Evolutionary conservation across 805 yeast genomes (phyloP), one percentile per base, ranked within the genome.

Genomic region (Kodamaea laetipori): DNA sequence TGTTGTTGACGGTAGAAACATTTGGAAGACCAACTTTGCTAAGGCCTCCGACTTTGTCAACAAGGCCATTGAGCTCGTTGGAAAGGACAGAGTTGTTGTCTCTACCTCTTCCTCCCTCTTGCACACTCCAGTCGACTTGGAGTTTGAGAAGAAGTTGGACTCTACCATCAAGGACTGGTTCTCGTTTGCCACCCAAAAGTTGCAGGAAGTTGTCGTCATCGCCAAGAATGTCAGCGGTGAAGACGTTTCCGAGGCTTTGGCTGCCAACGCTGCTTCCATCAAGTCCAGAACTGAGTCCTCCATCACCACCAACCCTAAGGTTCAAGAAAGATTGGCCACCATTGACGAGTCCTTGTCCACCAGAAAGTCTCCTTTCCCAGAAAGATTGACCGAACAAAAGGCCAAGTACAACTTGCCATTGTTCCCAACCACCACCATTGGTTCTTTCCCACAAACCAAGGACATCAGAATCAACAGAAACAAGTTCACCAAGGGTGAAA

Each of bases 381-480:
- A 71, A 56, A 88, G 99, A 80, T 81, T 88, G 65, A 84, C 76
- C 58, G 90, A 82, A 60, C 99, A 94, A 80, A 80, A 87, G 78
- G 75, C 72, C 60, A 77, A 82, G 67, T 87, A 86, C 80, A 86
- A 94, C 80, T 80, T 94, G 71, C 99, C 99, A 60, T 77, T 87
- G 66, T 94, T 94, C 96, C 99, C 99, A 76, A 94, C 99, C 69
- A 94, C 99, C 71, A 94, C 99, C 63, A 94, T 94, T 73, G 99
- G 99, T 74, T 94, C 99, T 54, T 94, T 94, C 97, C 99, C 99
- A 63, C 99, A 94, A 82, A 94, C 99, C 73, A 89, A 90, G 81
- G 99, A 94, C 73, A 94, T 94, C 77, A 88, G 99, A 81, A 75
- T 90, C 72, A 86, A 86, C 86, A 92, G 99, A 82, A 90, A 92